Percentiles rank a stretch among this genome's conserved stretches.
Evolutionary conservation across 345 rosid genomes (phyloP).

Genomic region (Murraya paniculata): DNA sequence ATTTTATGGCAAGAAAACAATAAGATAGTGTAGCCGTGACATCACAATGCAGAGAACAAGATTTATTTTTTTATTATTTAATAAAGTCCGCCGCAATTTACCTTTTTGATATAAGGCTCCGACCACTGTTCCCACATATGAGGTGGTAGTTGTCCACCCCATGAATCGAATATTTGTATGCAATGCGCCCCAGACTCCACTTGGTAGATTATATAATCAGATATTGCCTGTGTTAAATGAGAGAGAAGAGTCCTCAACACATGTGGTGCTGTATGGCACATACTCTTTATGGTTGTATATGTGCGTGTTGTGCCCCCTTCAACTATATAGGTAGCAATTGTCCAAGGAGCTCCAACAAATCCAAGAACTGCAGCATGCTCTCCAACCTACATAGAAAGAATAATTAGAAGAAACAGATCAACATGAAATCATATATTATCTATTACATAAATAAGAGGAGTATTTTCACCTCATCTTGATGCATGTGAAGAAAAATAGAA

Average conservation of each 20-base stretch:
- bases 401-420: background rate
- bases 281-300: conserved; percentile 72
- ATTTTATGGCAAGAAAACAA: background rate
- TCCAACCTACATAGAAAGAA: conserved; percentile 51
- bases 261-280: conserved; percentile 85
- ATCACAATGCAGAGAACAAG: background rate
- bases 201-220: conserved; percentile 79
- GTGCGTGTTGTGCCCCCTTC: conserved; percentile 93
- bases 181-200: conserved; percentile 90
- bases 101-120: conserved; percentile 82
- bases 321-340: conserved; percentile 83
- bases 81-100: conserved; percentile 19
- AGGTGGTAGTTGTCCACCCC: conserved; percentile 98
- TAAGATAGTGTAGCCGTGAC: background rate
- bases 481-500: conserved; percentile 7
- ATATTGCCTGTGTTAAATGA: conserved; percentile 71
- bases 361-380: conserved; percentile 77
- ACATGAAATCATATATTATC: background rate
- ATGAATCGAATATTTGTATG: conserved; percentile 91
- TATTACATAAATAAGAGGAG: background rate
- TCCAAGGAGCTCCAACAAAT: conserved; percentile 97
- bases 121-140: conserved; percentile 91
- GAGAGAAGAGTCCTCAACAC: conserved; percentile 72
- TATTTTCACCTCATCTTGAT: conserved; percentile 14
- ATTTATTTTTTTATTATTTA: background rate